Conservation (phyloP, 2,329 filamentous ascomycete genomes). For the Fusarium armeniacum region DNA sequence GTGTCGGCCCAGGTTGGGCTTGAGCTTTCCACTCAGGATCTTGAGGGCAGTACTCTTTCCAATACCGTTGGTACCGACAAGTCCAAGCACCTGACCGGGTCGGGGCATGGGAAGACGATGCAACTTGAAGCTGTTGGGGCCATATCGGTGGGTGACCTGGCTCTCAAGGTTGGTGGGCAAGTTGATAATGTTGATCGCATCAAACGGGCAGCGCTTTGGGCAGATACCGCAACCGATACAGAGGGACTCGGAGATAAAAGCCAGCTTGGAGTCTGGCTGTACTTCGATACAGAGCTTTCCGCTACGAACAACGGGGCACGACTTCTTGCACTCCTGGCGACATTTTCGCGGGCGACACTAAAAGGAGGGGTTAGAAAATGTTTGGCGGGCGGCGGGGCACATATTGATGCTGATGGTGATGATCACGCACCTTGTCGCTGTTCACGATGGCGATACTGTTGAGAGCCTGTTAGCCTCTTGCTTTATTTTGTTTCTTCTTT, state of each 20-base stretch:
- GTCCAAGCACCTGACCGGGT: conserved; percentile 92
- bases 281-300: conserved; percentile 99
- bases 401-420: conserved; percentile 31
- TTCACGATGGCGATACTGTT: conserved; percentile 97
- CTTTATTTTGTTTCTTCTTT: neutral
- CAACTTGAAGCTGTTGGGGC: conserved; percentile 99
- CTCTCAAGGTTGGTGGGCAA: conserved; percentile 98
- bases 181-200: conserved; percentile 99
- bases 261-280: conserved; percentile 86
- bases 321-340: conserved; percentile 98
- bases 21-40: conserved; percentile 97
- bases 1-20: conserved; percentile 95
- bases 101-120: conserved; percentile 96
- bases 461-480: conserved; percentile 46
- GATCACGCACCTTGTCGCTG: conserved; percentile 81
- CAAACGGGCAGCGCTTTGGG: conserved; percentile 98
- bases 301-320: conserved; percentile 95
- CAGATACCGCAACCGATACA: conserved; percentile 99
- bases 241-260: conserved; percentile 96
- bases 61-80: conserved; percentile 99
- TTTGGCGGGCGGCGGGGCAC: conserved; percentile 50
- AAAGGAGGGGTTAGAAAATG: conserved; percentile 48
- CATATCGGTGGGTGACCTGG: conserved; percentile 98
- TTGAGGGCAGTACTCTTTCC: conserved; percentile 99
- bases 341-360: conserved; percentile 76